Conservation (phyloP, 2,329 filamentous ascomycete genomes). For the Aspergillus ruber region DNA sequence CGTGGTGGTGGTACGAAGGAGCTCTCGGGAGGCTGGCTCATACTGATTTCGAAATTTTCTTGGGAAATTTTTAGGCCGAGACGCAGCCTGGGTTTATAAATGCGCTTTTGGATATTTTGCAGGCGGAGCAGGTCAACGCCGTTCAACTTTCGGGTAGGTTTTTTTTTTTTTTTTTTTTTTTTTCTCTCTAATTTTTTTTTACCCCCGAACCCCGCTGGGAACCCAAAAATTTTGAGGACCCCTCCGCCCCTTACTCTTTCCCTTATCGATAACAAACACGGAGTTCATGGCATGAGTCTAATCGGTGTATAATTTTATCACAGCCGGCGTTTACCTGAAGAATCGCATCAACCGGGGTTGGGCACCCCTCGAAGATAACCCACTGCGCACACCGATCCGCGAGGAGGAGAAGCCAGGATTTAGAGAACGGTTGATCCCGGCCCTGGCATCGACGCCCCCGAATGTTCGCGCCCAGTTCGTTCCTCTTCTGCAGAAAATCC, state of each 20-base stretch:
- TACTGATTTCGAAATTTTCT: conserved; percentile 6
- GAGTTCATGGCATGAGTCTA: conserved; percentile 3
- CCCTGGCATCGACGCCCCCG: conserved; percentile 72
- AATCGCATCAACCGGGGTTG: conserved; percentile 93
- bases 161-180: conserved; percentile 1
- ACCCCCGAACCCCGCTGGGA: not conserved
- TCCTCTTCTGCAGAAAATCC: conserved; percentile 88
- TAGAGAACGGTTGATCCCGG: conserved; percentile 78
- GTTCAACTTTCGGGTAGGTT: conserved; percentile 81
- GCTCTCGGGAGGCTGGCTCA: conserved; percentile 1
- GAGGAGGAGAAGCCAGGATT: conserved; percentile 86
- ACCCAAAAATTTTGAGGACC: conserved; percentile 3
- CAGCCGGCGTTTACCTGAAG: conserved; percentile 96
- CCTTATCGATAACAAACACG: not conserved
- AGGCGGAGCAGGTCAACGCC: conserved; percentile 76
- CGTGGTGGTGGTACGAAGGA: conserved; percentile 21
- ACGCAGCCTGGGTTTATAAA: conserved; percentile 83
- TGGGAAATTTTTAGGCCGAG: conserved; percentile 61
- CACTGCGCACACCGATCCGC: conserved; percentile 66
- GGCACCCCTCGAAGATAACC: conserved; percentile 69
- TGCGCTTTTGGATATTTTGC: conserved; percentile 82
- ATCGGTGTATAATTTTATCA: conserved; percentile 7
- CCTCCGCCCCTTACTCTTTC: conserved; percentile 13
- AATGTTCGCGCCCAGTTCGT: conserved; percentile 88
- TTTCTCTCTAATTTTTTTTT: conserved; percentile 1